Base-by-base conservation (phyloP, 148 eudicot species). In the Rhododendron simsii region DNA sequence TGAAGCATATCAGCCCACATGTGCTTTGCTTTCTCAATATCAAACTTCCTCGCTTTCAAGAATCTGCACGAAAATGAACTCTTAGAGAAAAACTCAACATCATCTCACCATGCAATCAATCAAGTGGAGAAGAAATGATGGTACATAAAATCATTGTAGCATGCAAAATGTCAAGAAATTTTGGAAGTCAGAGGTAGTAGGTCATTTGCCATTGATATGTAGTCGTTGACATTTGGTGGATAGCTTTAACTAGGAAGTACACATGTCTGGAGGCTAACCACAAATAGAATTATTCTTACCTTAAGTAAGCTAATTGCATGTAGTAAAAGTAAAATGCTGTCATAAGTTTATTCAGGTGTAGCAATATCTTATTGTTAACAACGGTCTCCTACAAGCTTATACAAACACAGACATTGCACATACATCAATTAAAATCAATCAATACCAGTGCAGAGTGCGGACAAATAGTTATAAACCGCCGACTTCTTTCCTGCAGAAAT, bases 1-100 rank as follows among this genome's bases (percentile, higher is more conserved):
- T 89, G 91, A 81, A 96, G 92, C 98, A 94, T 96, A 48, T 92
- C 90, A 81, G 94, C 92, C 98, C 98, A 96, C 98, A 96, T 96
- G 3, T 85, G 88, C 81, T 93, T 96, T 81, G 98, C 89, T 84
- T 92, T 92, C 45, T 92, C 93, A 59, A 92, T 74, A 87, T 94
- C 94, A 78, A 94, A 96, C 84, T 96, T 96, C 91, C 96, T 92
- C 48, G 96, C 98, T 88, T 92, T 96, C 89, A 96, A 87, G 90
- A 94, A 96, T 90, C 98, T 96, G 85, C 83, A 88, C 11, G 74
- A 51, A 55, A 86, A 47, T 33, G 20, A 55, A 67, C 37, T 21
- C 85, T 16, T 18, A 71, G 55, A 75, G 53, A 82, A 47, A 2
- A 78, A 74, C 16, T 81, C 53, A 74, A 18, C 28, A 51, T 26